phyloP scores from a whole-genome alignment of 2,329 filamentous ascomycete genomes.

The Neonectria magnoliae region DNA sequence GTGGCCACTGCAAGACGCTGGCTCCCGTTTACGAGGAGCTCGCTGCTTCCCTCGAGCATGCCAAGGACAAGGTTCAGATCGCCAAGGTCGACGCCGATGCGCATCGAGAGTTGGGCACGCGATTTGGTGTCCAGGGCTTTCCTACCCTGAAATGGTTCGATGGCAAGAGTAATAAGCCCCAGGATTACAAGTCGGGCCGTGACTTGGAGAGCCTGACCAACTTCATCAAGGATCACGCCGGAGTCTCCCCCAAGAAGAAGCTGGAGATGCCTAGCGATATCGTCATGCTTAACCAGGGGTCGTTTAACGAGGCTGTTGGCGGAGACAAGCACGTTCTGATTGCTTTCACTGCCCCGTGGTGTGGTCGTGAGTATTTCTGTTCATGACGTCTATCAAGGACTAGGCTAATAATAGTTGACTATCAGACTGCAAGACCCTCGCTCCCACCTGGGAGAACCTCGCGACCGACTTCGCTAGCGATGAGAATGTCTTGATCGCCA shows the following conservation, averaged over 20 bases:
- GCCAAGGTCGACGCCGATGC: slow-evolving; percentile 96
- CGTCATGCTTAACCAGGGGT: slow-evolving; percentile 80
- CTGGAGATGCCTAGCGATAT: slow-evolving; percentile 78
- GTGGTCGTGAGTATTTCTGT: slow-evolving; percentile 79
- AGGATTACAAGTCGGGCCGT: slow-evolving; percentile 86
- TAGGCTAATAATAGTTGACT: slow-evolving; percentile 31
- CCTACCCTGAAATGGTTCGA: slow-evolving; percentile 98
- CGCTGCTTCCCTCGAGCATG: slow-evolving; percentile 75
- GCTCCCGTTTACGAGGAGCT: slow-evolving; percentile 96
- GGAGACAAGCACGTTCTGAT: slow-evolving; percentile 90
- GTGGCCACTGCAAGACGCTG: slow-evolving; percentile 98
- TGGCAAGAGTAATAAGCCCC: slow-evolving; percentile 86
- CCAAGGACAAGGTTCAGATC: slow-evolving; percentile 79
- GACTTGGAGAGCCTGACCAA: slow-evolving; percentile 85
- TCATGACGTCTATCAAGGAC: background rate
- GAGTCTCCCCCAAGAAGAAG: slow-evolving; percentile 82
- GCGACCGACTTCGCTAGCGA: slow-evolving; percentile 85
- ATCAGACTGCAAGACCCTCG: slow-evolving; percentile 96
- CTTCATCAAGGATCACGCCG: slow-evolving; percentile 89
- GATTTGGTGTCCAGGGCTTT: slow-evolving; percentile 92
- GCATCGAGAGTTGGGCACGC: slow-evolving; percentile 84
- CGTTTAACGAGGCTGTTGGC: slow-evolving; percentile 82
- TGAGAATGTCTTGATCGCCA: slow-evolving; percentile 83
- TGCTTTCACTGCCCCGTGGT: slow-evolving; percentile 98
- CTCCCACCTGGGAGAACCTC: slow-evolving; percentile 88